A percentile compares a stretch with the other conserved stretches of the same genome.
Evolutionary conservation across 164 flowering plant species (phyloP).

Genomic region (Annona squamosa): DNA sequence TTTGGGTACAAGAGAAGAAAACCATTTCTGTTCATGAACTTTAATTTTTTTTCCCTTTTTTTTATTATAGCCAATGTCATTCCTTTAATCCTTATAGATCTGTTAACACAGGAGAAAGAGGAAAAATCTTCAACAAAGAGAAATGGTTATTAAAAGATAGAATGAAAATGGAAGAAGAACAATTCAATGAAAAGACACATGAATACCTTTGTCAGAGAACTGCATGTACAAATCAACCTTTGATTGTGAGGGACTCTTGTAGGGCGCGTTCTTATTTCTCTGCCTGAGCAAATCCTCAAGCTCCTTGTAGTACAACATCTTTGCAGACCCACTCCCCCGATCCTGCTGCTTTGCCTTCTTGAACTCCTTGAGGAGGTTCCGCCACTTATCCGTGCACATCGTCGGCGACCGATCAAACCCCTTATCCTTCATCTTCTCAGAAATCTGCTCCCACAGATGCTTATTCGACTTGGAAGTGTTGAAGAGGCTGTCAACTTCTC

Average conservation of each 20-base stretch:
- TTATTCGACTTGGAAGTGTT: slow-evolving; percentile 83
- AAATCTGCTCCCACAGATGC: slow-evolving; percentile 90
- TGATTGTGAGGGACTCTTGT: slow-evolving; percentile 40
- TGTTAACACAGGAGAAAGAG: no score
- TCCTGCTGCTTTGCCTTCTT: slow-evolving; percentile 74
- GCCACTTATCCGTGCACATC: slow-evolving; percentile 96
- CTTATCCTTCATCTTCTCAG: slow-evolving; percentile 71
- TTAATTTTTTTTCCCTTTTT: no score
- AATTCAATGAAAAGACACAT: slow-evolving; percentile 13
- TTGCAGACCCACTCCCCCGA: slow-evolving; percentile 46
- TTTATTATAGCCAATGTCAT: no score
- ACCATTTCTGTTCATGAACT: no score
- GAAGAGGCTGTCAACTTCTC: slow-evolving; percentile 65
- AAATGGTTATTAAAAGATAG: no score
- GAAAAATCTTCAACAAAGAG: no score
- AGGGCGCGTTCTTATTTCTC: slow-evolving; percentile 43
- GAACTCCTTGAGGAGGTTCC: slow-evolving; percentile 81
- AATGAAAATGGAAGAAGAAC: neutral
- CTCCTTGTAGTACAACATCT: slow-evolving; percentile 81
- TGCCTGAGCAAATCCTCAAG: slow-evolving; percentile 72
- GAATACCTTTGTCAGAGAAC: slow-evolving; percentile 71
- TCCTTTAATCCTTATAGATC: no score
- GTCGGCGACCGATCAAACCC: slow-evolving; percentile 84
- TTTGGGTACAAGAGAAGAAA: no score
- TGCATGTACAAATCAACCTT: slow-evolving; percentile 72